Evolutionary conservation across 2,329 filamentous ascomycete species (phyloP), one percentile per base, ranked within the genome.

Genomic region (Hirsutella thompsonii): DNA sequence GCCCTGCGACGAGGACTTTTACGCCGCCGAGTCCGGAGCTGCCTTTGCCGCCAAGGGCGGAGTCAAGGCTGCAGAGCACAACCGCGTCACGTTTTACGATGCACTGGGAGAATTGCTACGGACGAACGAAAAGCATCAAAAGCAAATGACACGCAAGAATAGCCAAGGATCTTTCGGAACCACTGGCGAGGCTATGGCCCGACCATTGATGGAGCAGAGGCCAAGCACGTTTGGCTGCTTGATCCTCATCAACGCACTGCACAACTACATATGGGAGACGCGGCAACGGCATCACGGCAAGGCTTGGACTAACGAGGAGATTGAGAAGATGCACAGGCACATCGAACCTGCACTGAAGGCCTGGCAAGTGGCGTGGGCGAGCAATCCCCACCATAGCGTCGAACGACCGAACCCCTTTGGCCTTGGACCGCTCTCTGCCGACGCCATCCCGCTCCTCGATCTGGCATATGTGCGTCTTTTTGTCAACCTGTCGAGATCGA

Each of bases 181-280:
- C n/a, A n/a, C 39, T 37, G 23, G 13, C 5, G 42, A 33, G 19
- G 39, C 26, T 11, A 29, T 52, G 35, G 73, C 79, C 8, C 53
- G 72, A 1, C 63, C 72, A 2, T 67, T 73, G 47, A 78, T 69
- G 40, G 79, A 86, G 28, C 68, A 92, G 37, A 78, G 76, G 49
- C 87, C 88, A 0, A 95, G 90, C 62, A 89, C 88, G 0, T 94
- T 94, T 57, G 92, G 90, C 8, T 94, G 88, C 56, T 69, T 95
- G 23, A 74, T 95, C 5, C 66, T 98, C 47, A 95, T 96, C 57
- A 90, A 94, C 55, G 89, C 92, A 3, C 69, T 96, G 20, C 92
- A 96, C 63, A 95, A 95, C 52, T 95, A 94, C 60, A 95, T 96
- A 36, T 96, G 92, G 92, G 90, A 96, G 62, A 95, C 89, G 0